Evolutionary conservation across 2,329 filamentous ascomycete species (phyloP).

Genomic region (Fonsecaea pugnacius): DNA sequence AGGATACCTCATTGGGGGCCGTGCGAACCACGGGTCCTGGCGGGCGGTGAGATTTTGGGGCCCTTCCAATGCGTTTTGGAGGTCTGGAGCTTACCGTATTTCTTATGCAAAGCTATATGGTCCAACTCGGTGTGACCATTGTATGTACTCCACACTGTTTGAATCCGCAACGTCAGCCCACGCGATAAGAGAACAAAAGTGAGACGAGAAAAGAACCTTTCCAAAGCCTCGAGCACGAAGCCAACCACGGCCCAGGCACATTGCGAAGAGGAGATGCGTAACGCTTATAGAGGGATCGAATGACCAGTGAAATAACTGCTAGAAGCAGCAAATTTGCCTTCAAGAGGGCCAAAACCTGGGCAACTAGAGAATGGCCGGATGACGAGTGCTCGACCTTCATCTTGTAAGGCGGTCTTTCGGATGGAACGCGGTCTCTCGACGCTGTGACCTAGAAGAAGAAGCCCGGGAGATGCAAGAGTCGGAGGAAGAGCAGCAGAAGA

Average conservation of each 20-base stretch:
- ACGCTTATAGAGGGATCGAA: constrained; percentile 43
- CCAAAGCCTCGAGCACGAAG: constrained; percentile 49
- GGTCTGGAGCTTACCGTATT: constrained; percentile 38
- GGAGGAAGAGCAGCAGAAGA: neutral
- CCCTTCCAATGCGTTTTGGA: neutral
- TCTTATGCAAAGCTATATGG: constrained; percentile 45
- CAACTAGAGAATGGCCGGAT: constrained; percentile 19
- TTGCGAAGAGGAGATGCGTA: constrained; percentile 51
- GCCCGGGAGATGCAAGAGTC: neutral
- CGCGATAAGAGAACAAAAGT: neutral
- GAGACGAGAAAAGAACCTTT: constrained; percentile 20
- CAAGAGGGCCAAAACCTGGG: constrained; percentile 22
- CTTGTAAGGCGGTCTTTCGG: neutral
- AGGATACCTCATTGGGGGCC: constrained; percentile 54
- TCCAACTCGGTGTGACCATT: constrained; percentile 48
- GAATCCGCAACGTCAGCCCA: neutral
- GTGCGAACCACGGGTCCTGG: constrained; percentile 54
- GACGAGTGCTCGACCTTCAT: constrained; percentile 16
- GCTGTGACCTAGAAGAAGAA: neutral
- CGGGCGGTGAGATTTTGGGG: constrained; percentile 6
- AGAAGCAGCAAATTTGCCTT: constrained; percentile 30
- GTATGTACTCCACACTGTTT: constrained; percentile 43
- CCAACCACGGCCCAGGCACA: constrained; percentile 49
- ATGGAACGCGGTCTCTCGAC: neutral
- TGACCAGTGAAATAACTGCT: constrained; percentile 19